These are phyloP conservation scores for Cephalotrichum gorgonifer DNA, from an alignment of 2,329 filamentous ascomycete species.

Conservation along the genomic window DNA sequence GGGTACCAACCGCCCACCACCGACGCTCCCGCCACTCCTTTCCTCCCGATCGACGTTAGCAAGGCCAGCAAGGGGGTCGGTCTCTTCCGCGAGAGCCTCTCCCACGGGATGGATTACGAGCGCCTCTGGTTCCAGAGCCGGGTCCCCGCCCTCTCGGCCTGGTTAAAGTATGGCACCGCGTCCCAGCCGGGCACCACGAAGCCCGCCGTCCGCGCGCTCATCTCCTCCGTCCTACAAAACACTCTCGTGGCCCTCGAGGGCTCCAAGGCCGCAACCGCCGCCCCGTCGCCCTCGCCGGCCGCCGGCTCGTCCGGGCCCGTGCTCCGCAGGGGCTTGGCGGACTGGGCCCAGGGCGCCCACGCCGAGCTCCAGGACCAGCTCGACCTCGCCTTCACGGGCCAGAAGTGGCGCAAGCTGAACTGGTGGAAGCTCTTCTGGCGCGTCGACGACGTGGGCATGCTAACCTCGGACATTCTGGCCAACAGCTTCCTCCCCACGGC, in stretches of 20 bases:
- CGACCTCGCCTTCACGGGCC: conserved; percentile 65
- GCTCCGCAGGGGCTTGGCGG: conserved; percentile 50
- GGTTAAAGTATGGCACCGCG: conserved; percentile 46
- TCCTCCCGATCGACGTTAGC: conserved; percentile 52
- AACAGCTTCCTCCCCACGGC: conserved; percentile 67
- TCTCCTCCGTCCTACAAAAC: conserved; percentile 55
- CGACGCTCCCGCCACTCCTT: conserved; percentile 26
- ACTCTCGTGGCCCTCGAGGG: conserved; percentile 38
- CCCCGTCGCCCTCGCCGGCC: conserved; percentile 20
- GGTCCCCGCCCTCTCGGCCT: conserved; percentile 51
- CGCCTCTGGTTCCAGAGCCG: conserved; percentile 65
- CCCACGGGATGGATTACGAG: conserved; percentile 63
- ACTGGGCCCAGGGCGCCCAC: conserved; percentile 74
- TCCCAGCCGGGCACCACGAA: conserved; percentile 42
- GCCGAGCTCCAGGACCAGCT: conserved; percentile 73
- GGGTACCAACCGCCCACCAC: conserved; percentile 26
- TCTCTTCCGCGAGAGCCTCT: conserved; percentile 57
- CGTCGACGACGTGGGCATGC: conserved; percentile 81
- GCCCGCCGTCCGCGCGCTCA: conserved; percentile 52
- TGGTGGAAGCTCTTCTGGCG: conserved; percentile 98
- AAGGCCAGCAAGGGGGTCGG: conserved; percentile 52
- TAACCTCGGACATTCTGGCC: conserved; percentile 68
- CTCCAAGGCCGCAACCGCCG: conserved; percentile 31
- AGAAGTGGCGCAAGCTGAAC: conserved; percentile 65
- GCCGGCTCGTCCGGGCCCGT: conserved; percentile 20